Conservation (phyloP, 306 rosid species). For the Begonia peltatifolia region DNA sequence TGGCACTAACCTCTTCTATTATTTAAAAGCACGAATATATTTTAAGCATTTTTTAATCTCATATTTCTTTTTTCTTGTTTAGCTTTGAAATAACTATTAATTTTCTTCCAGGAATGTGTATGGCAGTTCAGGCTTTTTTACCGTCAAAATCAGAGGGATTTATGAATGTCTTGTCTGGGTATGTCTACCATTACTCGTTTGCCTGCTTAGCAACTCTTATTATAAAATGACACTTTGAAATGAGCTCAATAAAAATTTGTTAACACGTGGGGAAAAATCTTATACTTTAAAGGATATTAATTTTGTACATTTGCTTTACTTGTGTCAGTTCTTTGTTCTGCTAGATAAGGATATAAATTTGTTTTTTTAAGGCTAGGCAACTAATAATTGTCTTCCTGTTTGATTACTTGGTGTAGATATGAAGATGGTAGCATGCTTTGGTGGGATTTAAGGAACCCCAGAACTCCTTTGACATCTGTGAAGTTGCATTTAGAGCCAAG, state of each 20-base stretch:
- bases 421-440: constrained; percentile 96
- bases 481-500: constrained; percentile 91
- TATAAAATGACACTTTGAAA: too few relatives aligned
- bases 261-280: not conserved
- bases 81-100: constrained; percentile 8
- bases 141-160: constrained; percentile 62
- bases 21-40: too few relatives aligned
- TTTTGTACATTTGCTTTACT: not conserved
- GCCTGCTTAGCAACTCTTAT: not conserved
- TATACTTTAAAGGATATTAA: not conserved
- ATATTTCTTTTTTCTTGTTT: constrained; percentile 1
- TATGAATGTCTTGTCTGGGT: constrained; percentile 77
- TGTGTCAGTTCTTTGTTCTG: too few relatives aligned
- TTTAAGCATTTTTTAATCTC: not conserved
- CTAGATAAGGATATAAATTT: too few relatives aligned
- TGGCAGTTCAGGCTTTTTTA: constrained; percentile 79
- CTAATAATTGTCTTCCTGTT: constrained; percentile 1
- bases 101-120: constrained; percentile 73
- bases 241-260: too few relatives aligned
- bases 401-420: constrained; percentile 33
- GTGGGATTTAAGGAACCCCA: constrained; percentile 82
- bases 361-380: not conserved
- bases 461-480: constrained; percentile 51
- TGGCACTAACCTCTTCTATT: too few relatives aligned
- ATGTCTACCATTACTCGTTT: constrained; percentile 8